phyloP scores from a whole-genome alignment of 495 filamentous ascomycete species.

The Parachaetomium inaequale region DNA sequence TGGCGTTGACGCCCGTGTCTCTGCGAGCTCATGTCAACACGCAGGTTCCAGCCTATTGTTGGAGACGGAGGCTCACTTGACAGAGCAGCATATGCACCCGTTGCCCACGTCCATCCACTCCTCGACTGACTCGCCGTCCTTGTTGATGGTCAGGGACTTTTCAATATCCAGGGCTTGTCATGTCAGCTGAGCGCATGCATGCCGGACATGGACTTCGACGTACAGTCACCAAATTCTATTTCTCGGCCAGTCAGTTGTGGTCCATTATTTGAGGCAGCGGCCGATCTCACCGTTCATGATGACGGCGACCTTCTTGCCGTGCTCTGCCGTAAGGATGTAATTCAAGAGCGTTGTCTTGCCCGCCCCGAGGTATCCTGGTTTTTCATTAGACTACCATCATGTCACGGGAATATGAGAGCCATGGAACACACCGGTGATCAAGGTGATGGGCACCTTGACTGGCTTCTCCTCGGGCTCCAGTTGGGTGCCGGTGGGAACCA shows the following conservation, averaged over 20 bases:
- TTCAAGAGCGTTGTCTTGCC: conserved; percentile 96
- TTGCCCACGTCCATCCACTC: conserved; percentile 97
- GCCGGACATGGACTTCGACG: conserved; percentile 25
- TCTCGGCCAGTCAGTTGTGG: not conserved
- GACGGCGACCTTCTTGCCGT: conserved; percentile 96
- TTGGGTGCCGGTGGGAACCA: conserved; percentile 55
- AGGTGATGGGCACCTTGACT: conserved; percentile 84
- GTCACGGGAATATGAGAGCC: not conserved
- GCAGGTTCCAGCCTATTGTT: not conserved
- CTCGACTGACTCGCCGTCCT: conserved; percentile 78
- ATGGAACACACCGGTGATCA: conserved; percentile 67
- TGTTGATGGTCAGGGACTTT: conserved; percentile 83
- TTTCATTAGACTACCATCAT: conserved; percentile 6
- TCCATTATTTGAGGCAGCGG: not conserved
- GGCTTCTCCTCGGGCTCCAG: conserved; percentile 45
- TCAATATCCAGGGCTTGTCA: conserved; percentile 72
- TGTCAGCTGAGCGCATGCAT: conserved; percentile 23
- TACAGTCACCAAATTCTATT: conserved; percentile 91
- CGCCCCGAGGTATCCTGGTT: conserved; percentile 75
- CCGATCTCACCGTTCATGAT: conserved; percentile 76
- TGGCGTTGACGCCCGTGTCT: conserved; percentile 86
- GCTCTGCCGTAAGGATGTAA: conserved; percentile 87
- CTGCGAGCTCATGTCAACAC: conserved; percentile 36
- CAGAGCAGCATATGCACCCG: conserved; percentile 96
- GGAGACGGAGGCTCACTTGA: conserved; percentile 60